Evolutionary conservation across 176 grass and related monocot genomes (phyloP), one percentile per base, ranked within the genome.

Genomic region (Dactylis glomerata): DNA sequence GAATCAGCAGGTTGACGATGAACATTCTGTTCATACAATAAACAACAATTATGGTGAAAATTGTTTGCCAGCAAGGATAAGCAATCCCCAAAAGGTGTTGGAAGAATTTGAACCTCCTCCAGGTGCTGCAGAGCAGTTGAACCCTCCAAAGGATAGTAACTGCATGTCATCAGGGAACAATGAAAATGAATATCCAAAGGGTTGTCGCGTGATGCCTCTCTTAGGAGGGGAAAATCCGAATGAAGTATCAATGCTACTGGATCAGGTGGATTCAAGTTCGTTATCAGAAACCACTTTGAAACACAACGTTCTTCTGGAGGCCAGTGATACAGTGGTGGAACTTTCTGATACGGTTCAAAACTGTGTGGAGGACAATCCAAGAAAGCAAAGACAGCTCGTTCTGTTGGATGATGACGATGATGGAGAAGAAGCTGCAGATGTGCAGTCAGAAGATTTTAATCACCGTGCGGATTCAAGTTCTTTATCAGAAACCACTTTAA

Each of bases 1-100:
- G 44, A 81, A 42, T 58, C 85, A 81, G 44, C 56, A 75, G 17
- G 68, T 54, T 50, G 77, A 81, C n/a, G 28, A 42, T 76, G 57
- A 75, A 51, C 23, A 63, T 26, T 75, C 40, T 74, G 20, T 74
- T 74, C 24, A n/a, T 34, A 34, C 71, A 49, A 50, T 63, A 47
- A 76, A 84, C 22, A 73, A 71, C 30, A 50, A 69, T 69, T 16
- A 1, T 68, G 63, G n/a, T 54, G 64, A 64, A 81, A 81, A 82
- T 70, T 5, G 17, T 10, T 82, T 71, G 49, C 8, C 10, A 56
- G 15, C 14, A 70, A 69, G 46, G 34, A 50, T 82, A 82, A 28
- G 3, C 65, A 70, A 70, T 82, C n/a, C 27, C 31, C 47, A 51
- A 70, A 82, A 70, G 32, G 65, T 49, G 6, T 57, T 77, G 75